A percentile compares a stretch with the other conserved stretches of the same genome.
Evolutionary conservation across 441 rosid species (phyloP).

Genomic region (Breynia disticha): DNA sequence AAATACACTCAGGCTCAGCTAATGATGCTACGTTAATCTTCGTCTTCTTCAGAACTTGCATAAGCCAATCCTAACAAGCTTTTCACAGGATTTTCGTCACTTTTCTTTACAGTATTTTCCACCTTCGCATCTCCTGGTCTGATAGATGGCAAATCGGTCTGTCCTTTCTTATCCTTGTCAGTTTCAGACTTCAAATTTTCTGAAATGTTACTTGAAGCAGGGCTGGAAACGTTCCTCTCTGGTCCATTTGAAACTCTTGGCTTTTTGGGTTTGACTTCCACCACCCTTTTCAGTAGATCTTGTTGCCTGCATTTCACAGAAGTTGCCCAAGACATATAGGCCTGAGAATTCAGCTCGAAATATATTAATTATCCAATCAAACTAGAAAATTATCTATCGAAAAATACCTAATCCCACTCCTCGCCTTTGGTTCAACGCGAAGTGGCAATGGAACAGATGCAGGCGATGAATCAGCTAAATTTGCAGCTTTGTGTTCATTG

Average conservation of each 20-base stretch:
- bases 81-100: constrained; percentile 35
- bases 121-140: no score
- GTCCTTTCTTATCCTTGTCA: constrained; percentile 22
- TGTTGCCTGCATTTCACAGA: constrained; percentile 49
- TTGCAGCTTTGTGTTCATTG: constrained; percentile 72
- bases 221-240: constrained; percentile 20
- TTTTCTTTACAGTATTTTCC: constrained; percentile 8
- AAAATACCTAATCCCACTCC: constrained; percentile 79
- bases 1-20: no score
- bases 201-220: constrained; percentile 22
- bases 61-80: constrained; percentile 76
- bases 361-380: neutral
- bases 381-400: no score
- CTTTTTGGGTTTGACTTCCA: constrained; percentile 77
- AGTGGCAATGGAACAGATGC: constrained; percentile 70
- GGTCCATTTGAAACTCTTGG: constrained; percentile 31
- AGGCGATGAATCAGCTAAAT: constrained; percentile 74
- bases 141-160: no score
- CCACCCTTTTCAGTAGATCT: constrained; percentile 73
- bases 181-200: constrained; percentile 9
- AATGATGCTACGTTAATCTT: constrained; percentile 10
- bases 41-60: constrained; percentile 78
- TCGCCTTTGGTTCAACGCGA: constrained; percentile 90
- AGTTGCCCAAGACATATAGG: neutral
- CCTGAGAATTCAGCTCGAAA: neutral